Percentiles rank a stretch among this genome's conserved stretches.
Conservation (phyloP, 208 protist genomes). For the Acanthamoeba healyi region DNA sequence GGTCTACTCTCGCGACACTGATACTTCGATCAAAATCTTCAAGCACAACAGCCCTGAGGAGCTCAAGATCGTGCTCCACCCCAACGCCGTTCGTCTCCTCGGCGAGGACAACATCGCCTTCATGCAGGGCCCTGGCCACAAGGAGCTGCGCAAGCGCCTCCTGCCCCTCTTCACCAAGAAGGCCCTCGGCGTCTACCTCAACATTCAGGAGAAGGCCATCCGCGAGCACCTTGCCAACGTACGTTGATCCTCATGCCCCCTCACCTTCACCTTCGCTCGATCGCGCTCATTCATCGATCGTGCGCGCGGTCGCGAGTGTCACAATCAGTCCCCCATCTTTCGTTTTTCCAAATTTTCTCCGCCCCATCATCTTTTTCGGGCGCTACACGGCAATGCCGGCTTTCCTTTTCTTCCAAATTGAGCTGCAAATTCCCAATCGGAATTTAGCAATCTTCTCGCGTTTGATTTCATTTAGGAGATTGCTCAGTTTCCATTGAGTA, state of each 20-base stretch:
- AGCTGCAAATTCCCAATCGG: background rate
- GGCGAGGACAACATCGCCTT: constrained; percentile 86
- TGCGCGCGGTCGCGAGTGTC: no score
- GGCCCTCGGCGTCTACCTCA: constrained; percentile 84
- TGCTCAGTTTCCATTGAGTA: no score
- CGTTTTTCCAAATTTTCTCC: no score
- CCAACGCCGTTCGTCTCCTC: constrained; percentile 74
- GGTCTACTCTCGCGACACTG: constrained; percentile 65
- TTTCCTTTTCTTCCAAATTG: background rate
- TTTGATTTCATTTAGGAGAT: no score
- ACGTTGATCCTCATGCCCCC: no score
- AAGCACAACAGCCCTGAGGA: constrained; percentile 71
- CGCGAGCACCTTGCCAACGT: constrained; percentile 77
- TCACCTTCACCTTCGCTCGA: no score
- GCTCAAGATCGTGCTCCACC: constrained; percentile 76
- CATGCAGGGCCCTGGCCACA: constrained; percentile 84
- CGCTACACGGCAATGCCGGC: no score
- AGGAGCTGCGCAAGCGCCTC: constrained; percentile 85
- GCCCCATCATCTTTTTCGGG: no score
- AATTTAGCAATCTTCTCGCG: background rate
- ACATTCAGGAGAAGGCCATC: constrained; percentile 84
- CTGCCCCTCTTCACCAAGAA: constrained; percentile 85
- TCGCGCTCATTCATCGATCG: no score
- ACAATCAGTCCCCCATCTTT: no score
- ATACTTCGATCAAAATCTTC: constrained; percentile 74